A percentile compares a stretch with the other conserved stretches of the same genome.
These are phyloP conservation scores for Hypoxylon rubiginosum DNA, from an alignment of 2,329 filamentous ascomycete species.

Conservation along the genomic window DNA sequence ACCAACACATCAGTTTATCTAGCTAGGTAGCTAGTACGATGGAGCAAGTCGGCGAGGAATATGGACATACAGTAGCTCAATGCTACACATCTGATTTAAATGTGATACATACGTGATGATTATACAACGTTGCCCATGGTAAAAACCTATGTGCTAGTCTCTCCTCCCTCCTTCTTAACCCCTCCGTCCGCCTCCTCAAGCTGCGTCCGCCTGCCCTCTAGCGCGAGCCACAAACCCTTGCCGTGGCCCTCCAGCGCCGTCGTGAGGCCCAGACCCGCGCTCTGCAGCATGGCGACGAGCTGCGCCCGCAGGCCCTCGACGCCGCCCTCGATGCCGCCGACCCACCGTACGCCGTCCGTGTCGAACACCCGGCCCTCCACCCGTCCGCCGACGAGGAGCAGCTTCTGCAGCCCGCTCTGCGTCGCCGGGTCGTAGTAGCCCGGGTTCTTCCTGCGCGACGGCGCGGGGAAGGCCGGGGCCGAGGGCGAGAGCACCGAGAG, in stretches of 20 bases:
- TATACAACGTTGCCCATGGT: slow-evolving; percentile 6
- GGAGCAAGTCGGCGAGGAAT: background rate
- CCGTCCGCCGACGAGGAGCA: slow-evolving; percentile 87
- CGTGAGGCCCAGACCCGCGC: slow-evolving; percentile 82
- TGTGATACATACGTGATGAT: slow-evolving; percentile 7
- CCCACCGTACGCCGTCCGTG: slow-evolving; percentile 73
- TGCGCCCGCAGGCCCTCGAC: slow-evolving; percentile 84
- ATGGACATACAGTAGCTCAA: slow-evolving; percentile 8
- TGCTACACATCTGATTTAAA: slow-evolving; percentile 7
- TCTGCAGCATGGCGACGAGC: slow-evolving; percentile 84
- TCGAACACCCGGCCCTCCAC: slow-evolving; percentile 91
- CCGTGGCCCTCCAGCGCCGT: slow-evolving; percentile 82
- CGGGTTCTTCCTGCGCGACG: slow-evolving; percentile 80
- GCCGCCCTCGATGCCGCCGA: slow-evolving; percentile 83
- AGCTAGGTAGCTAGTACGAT: background rate
- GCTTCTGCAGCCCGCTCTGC: slow-evolving; percentile 86
- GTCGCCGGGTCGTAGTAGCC: slow-evolving; percentile 84
- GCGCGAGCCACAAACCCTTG: slow-evolving; percentile 86
- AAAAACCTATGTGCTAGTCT: slow-evolving; percentile 39
- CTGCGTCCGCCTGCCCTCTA: slow-evolving; percentile 85
- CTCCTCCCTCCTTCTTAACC: slow-evolving; percentile 46
- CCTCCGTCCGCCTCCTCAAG: slow-evolving; percentile 77
- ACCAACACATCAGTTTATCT: background rate
- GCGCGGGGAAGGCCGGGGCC: slow-evolving; percentile 80
- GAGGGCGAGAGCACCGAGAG: slow-evolving; percentile 82